phyloP scores from a whole-genome alignment of 257 asterid genomes.

The Solanum chilense region DNA sequence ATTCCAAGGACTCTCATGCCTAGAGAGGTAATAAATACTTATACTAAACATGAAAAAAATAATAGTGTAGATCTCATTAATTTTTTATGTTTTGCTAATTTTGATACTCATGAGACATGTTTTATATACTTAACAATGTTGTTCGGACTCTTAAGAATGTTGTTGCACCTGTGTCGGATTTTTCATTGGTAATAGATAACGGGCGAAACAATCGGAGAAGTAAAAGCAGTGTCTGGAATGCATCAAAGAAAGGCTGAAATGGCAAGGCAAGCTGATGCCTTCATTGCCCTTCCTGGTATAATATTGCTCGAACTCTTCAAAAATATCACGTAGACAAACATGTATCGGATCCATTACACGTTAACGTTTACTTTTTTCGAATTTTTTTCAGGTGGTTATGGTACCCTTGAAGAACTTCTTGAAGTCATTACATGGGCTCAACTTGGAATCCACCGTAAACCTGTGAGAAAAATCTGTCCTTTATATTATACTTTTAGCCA shows the following conservation, averaged over 20 bases:
- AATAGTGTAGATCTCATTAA: neutral
- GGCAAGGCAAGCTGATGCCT: constrained; percentile 96
- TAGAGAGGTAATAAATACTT: constrained; percentile 43
- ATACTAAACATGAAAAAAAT: neutral
- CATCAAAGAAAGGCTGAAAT: constrained; percentile 92
- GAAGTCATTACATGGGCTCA: constrained; percentile 98
- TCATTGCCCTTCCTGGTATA: constrained; percentile 90
- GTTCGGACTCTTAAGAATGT: neutral
- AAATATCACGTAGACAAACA: too few species aligned
- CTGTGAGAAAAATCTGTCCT: constrained; percentile 30
- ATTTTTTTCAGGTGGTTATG: constrained; percentile 59
- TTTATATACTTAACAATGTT: neutral
- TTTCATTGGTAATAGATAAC: constrained; percentile 31
- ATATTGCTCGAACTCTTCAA: neutral
- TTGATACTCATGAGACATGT: neutral
- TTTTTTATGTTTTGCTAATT: neutral
- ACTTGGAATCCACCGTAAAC: constrained; percentile 87
- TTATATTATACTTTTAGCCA: neutral
- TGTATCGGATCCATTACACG: neutral
- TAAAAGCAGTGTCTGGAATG: constrained; percentile 82
- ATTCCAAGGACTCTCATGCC: constrained; percentile 96
- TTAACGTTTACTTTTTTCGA: neutral
- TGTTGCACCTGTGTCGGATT: neutral
- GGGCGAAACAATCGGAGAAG: constrained; percentile 69
- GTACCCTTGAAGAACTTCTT: constrained; percentile 90